Base-by-base conservation (phyloP, 2,329 filamentous ascomycete species). In the Penicillium sclerotigenum region DNA sequence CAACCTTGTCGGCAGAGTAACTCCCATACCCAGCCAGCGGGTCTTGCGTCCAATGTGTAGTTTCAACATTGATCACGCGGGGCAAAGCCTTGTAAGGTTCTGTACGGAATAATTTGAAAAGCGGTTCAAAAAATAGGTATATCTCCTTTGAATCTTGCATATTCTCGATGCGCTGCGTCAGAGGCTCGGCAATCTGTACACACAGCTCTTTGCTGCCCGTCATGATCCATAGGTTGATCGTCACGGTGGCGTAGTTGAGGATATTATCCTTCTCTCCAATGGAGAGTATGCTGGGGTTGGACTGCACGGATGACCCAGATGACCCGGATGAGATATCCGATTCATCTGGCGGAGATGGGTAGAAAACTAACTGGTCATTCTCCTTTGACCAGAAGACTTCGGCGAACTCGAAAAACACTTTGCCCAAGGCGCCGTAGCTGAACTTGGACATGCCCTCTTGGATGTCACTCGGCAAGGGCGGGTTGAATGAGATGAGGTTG, bases 371-470 rank as follows among this genome's bases (percentile, higher is more conserved):
- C 57, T 77, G 75, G 63, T 77, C 75, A 58, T 77, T 75, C 51
- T 77, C 75, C 54, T 77, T 77, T 28, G 73, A 69, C 75, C 75
- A 77, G 64, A 77, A 77, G 29, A 77, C 71, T 34, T 77, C 74
- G 41, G 65, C 65, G 51, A 77, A 77, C 52, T 77, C 74, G 54
- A 77, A 74, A 54, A 77, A 77, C 22, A 77, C 69, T 57, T 77
- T 77, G 46, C 75, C 75, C 28, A 77, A 66, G 28, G 75, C 75
- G 10, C 73, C 75, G 59, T 77, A 77, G 56, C 71, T 71, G 59
- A 74, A 73, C 41, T 64, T 66, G n/a, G 69, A 61, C 22, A 77
- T 64, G 6, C 73, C 75, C 16, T 63, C 55, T 48, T 74, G 66
- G 50, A 76, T 71, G 24, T 73, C 70, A 45, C 59, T 47, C 28